Conservation (phyloP, 2,329 filamentous ascomycete genomes). For the Aspergillus piperis region DNA sequence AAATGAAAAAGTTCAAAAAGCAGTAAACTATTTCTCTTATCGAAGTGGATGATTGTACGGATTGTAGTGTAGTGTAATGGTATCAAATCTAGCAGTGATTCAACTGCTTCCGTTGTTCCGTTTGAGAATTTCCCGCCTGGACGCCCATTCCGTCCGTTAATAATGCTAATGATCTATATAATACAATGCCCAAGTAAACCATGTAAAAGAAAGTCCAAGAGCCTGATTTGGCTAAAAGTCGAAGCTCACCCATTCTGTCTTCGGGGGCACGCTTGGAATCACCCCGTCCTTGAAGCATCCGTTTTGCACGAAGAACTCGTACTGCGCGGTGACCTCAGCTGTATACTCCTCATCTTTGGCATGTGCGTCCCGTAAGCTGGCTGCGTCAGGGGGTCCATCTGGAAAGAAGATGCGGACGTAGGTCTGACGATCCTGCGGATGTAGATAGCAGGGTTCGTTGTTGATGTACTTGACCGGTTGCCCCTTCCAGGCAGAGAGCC, state of each 20-base stretch:
- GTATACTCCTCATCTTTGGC: slow-evolving; percentile 56
- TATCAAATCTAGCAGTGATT: neutral
- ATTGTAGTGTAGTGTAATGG: neutral
- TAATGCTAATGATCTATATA: slow-evolving; percentile 9
- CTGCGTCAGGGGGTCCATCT: slow-evolving; percentile 61
- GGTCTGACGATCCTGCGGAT: slow-evolving; percentile 55
- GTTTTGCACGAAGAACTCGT: slow-evolving; percentile 63
- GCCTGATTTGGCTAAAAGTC: slow-evolving; percentile 60
- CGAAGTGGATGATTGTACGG: neutral
- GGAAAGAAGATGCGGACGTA: slow-evolving; percentile 73
- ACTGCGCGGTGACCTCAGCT: slow-evolving; percentile 59
- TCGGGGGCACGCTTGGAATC: slow-evolving; percentile 77
- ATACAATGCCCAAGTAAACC: slow-evolving; percentile 4
- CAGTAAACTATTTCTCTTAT: slow-evolving; percentile 14
- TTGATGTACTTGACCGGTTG: slow-evolving; percentile 63
- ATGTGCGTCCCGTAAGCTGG: slow-evolving; percentile 51
- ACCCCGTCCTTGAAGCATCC: slow-evolving; percentile 69
- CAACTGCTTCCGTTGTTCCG: neutral
- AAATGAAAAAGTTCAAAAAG: slow-evolving; percentile 36
- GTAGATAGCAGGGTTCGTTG: slow-evolving; percentile 52
- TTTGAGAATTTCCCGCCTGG: neutral
- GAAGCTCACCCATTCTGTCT: slow-evolving; percentile 72
- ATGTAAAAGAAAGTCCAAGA: neutral
- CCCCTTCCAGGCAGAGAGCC: slow-evolving; percentile 63
- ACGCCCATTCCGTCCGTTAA: slow-evolving; percentile 5